Evolutionary conservation across 257 asterid species (phyloP), one percentile per base, ranked within the genome.

Genomic region (Plantago major): DNA sequence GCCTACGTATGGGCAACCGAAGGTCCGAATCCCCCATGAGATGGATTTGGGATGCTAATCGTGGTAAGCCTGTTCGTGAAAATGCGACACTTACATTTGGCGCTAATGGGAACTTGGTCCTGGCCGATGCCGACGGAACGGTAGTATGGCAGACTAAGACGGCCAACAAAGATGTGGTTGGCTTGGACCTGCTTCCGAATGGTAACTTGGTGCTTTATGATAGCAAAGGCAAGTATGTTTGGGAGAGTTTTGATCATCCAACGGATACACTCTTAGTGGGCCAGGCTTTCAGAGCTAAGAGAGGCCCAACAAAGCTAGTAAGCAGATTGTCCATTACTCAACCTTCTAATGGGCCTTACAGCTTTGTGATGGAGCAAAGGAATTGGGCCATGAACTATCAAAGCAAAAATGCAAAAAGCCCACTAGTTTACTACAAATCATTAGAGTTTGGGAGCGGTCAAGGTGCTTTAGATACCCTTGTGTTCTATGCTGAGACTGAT

Each of bases 161-260:
- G 5, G 57, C 77, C 45, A 48, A 57, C 46, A 60, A 61, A 33
- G 78, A 52, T 30, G 81, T 68, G 28, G 70, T 51, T 30, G 78
- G 78, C 6, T 33, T 76, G 42, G 45, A 69, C 51, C 13, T 72
- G 53, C 67, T 65, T 1, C 63, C 62, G 47, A 68, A 68, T 51
- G 81, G 81, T n/a, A 75, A 75, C 53, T 38, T 75, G 62, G 81
- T 75, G 12, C 58, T 75, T 1, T 47, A 46, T 17, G 70, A 76
- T 40, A 10, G 51, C 26, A 48, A 48, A n/a, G 68, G 72, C 3
- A 60, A 14, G 17, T 65, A 10, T 40, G 26, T 72, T 0, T 76
- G 81, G 81, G 73, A 76, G 13, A 72, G 75, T 48, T 76, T 76
- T 58, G 78, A 76, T 44, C 65, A 60, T 12, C 78, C 78, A 37